phyloP scores from a whole-genome alignment of 2,329 filamentous ascomycete species.

The Aspergillus sp. region DNA sequence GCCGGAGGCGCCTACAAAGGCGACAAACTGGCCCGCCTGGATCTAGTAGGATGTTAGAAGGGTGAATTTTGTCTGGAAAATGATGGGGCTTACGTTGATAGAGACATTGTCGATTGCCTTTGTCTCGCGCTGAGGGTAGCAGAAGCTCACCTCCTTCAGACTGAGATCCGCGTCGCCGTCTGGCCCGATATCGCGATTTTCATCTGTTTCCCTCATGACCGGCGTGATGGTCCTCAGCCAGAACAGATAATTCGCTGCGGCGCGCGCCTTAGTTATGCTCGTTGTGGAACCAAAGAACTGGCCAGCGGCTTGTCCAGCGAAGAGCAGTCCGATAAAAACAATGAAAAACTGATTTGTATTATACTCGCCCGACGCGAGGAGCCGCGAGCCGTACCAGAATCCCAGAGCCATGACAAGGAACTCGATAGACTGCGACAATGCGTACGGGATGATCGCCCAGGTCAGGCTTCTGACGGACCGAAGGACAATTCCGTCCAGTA shows the following conservation, averaged over 20 bases:
- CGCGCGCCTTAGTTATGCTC: conserved; percentile 43
- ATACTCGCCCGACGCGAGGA: conserved; percentile 55
- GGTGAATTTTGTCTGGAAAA: neutral
- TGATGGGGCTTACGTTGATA: neutral
- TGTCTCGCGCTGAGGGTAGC: conserved; percentile 29
- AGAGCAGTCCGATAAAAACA: conserved; percentile 64
- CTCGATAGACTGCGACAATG: conserved; percentile 23
- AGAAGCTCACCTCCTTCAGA: conserved; percentile 18
- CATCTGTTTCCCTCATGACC: conserved; percentile 2
- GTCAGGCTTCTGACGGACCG: conserved; percentile 16
- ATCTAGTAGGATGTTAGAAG: conserved; percentile 27
- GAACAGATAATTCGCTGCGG: conserved; percentile 39
- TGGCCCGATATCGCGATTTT: conserved; percentile 5
- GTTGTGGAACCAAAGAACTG: conserved; percentile 66
- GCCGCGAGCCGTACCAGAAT: conserved; percentile 50
- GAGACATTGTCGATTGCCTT: neutral
- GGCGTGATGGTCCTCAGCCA: conserved; percentile 15
- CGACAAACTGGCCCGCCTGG: conserved; percentile 42
- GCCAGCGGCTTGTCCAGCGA: conserved; percentile 66
- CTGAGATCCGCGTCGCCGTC: neutral
- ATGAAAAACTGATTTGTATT: conserved; percentile 52
- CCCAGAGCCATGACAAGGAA: conserved; percentile 26
- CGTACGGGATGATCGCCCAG: conserved; percentile 22
- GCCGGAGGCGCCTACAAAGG: conserved; percentile 49
- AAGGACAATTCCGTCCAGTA: conserved; percentile 14